Base-by-base conservation (phyloP, 805 yeast species). In the Kurtzmaniella cleridarum region DNA sequence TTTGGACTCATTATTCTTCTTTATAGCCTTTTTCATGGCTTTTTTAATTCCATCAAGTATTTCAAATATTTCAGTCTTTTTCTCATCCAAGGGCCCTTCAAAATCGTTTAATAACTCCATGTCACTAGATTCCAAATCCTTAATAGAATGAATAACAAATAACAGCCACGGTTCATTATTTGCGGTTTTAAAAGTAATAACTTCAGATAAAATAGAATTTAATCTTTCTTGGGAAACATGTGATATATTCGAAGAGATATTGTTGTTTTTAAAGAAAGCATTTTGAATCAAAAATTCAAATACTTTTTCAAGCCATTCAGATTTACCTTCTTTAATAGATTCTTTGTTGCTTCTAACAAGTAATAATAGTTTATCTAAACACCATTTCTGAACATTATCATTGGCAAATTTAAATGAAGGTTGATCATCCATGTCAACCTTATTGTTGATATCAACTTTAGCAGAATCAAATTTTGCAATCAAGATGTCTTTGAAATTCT, bases 161-260 rank as follows among this genome's bases (percentile, higher is more conserved):
- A 64, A 73, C 0, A 90, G 76, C 90, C 93, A 86, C 1, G 83
- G 69, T 35, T 54, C 55, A 16, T 59, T 55, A 41, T 71, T 75
- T 10, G 67, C 53, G 45, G 78, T 65, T 37, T 66, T 62, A 18
- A 60, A 49, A 23, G 69, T 57, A 30, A 82, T 63, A 4, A 79
- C 62, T 34, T 79, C 81, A 0, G 86, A 67, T 27, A 90, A 62
- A 12, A 86, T 68, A 0, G 95, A 81, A 49, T 73, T 78, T 35
- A 90, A 61, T 45, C 89, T 75, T 32, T 82, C 88, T 40, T 68
- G 73, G 2, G 81, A 73, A 12, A 76, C 38, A 23, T 64, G 57
- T 18, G 66, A 59, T 30, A 77, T 55, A 40, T 62, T 60, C 7
- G 40, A 53, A 2, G 69, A 61, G 3, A 57, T 55, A 13, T n/a